Percentiles rank a stretch among this genome's conserved stretches.
Conservation (phyloP, 2,329 filamentous ascomycete genomes). For the Monilinia laxa region DNA sequence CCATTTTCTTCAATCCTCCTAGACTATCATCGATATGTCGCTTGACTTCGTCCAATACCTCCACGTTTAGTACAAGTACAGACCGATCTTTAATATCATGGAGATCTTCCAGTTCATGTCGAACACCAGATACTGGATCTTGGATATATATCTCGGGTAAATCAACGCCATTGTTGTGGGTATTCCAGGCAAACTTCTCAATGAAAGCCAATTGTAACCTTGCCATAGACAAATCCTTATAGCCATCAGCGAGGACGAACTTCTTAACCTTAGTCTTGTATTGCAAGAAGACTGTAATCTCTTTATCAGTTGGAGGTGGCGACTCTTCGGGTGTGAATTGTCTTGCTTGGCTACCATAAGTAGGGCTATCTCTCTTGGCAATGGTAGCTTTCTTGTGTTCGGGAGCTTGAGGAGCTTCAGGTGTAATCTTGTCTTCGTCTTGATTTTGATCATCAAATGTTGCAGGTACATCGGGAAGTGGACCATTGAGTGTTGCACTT, state of each 20-base stretch:
- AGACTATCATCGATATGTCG: conserved; percentile 92
- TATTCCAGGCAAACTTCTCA: conserved; percentile 99
- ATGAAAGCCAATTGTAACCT: conserved; percentile 94
- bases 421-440: conserved; percentile 21
- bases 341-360: conserved; percentile 45
- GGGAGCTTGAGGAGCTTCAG: conserved; percentile 29
- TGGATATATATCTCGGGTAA: conserved; percentile 98
- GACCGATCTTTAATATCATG: conserved; percentile 91
- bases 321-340: conserved; percentile 62
- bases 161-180: conserved; percentile 87
- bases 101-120: conserved; percentile 92
- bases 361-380: conserved; percentile 10
- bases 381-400: conserved; percentile 23
- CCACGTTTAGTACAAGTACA: conserved; percentile 91
- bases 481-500: conserved; percentile 60
- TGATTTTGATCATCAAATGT: conserved; percentile 32
- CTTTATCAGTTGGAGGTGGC: conserved; percentile 70
- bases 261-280: conserved; percentile 98
- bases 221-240: conserved; percentile 80
- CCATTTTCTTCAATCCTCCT: conserved; percentile 71
- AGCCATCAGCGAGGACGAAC: conserved; percentile 82
- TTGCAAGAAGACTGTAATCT: conserved; percentile 90
- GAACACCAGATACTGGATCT: conserved; percentile 91
- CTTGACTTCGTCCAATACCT: conserved; percentile 93
- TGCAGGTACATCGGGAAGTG: conserved; percentile 52